Evolutionary conservation across 2,329 filamentous ascomycete genomes (phyloP).

Genomic region (Ophiosphaerella korrae): DNA sequence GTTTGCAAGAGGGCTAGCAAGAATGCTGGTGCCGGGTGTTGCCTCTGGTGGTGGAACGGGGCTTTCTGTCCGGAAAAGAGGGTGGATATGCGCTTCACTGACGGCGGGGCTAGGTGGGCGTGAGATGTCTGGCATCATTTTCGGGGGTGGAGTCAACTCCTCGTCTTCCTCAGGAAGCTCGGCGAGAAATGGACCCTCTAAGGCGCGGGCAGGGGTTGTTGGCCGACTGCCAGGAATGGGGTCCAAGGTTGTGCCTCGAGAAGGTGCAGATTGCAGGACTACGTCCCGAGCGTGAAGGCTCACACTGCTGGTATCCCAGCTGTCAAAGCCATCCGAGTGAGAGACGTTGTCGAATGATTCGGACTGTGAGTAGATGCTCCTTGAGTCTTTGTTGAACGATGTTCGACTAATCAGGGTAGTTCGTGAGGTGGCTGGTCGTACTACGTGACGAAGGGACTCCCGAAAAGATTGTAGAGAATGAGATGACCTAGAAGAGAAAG

Average conservation of each 20-base stretch:
- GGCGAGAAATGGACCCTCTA: constrained; percentile 57
- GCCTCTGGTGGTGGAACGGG: constrained; percentile 66
- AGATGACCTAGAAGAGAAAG: constrained; percentile 42
- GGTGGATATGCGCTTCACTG: constrained; percentile 75
- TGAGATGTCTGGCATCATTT: constrained; percentile 39
- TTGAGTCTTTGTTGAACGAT: constrained; percentile 37
- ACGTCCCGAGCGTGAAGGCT: constrained; percentile 65
- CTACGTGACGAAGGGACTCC: constrained; percentile 45
- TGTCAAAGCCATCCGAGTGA: constrained; percentile 68
- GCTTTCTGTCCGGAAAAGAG: constrained; percentile 75
- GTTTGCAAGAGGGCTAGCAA: constrained; percentile 71
- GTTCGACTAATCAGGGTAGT: constrained; percentile 41
- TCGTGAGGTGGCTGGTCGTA: constrained; percentile 46
- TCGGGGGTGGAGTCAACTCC: constrained; percentile 41
- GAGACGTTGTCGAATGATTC: constrained; percentile 44
- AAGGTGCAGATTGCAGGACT: constrained; percentile 39
- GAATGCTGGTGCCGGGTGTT: constrained; percentile 72
- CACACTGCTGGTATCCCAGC: constrained; percentile 74
- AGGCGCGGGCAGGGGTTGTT: constrained; percentile 64
- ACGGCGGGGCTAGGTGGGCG: constrained; percentile 47
- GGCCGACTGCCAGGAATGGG: constrained; percentile 73
- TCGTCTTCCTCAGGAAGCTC: constrained; percentile 32
- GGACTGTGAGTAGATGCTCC: constrained; percentile 42
- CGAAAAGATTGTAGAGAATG: constrained; percentile 44
- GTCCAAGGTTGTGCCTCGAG: constrained; percentile 63